Evolutionary conservation across 2,329 filamentous ascomycete species (phyloP), one percentile per base, ranked within the genome.

Genomic region (Aspergillus quadrilineatus): DNA sequence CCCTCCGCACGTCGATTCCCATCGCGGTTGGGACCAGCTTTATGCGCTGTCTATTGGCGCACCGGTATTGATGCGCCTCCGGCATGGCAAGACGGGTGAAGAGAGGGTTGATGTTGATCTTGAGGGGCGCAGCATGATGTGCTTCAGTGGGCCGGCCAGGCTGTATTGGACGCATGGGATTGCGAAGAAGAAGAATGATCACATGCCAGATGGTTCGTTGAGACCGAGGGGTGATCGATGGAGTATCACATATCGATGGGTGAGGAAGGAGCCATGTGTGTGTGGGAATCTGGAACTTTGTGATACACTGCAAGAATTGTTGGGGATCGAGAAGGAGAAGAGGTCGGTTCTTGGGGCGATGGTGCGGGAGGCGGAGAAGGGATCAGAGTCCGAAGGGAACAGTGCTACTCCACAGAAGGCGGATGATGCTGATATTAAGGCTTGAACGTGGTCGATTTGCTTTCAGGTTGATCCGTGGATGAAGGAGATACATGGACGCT

Each of bases 1-100:
- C 61, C 83, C 83, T 8, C 83, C 83, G 0, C 83, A 86, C 62
- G 82, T 82, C 52, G 83, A 86, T 68, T 83, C 83, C 3, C 83
- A 85, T 67, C 74, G 71, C 49, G 69, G 75, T 7, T 81, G 69
- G 55, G 71, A 73, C 43, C 69, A 70, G 57, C 67, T 73, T 8
- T 73, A 73, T 55, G 70, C 69, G 22, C 49, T 73, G 34, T 69
- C 67, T 2, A 50, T 73, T 12, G 70, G 70, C 1, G 68, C 67
- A 2, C 67, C 69, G 29, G 65, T 69, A 2, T 47, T 69, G 10
- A 73, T 73, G 69, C 63, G 66, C 22, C 69, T 72, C 34, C 66
- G 68, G 28, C 54, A 44, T 17, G 69, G 67, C 1, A 68, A 71
- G 8, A 15, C 30, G 3, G 42, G 50, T 4, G 22, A 52, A 4